phyloP scores from a whole-genome alignment of 305 asterid species.

The Fraxinus latifolia region DNA sequence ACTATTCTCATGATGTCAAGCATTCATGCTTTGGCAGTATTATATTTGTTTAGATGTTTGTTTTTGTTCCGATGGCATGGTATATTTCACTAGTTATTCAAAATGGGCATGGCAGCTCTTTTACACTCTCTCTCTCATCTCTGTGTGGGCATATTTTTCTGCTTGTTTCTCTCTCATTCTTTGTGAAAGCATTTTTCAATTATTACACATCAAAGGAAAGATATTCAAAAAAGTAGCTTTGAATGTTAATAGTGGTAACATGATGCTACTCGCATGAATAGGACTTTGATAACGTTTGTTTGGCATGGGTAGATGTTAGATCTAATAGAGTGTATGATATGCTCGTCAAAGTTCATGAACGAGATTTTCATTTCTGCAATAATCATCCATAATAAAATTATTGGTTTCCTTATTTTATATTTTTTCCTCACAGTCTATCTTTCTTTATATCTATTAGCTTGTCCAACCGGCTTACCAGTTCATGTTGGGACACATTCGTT shows the following conservation, averaged over 20 bases:
- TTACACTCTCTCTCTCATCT: not conserved
- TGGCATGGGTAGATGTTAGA: not conserved
- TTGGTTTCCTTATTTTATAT: not conserved
- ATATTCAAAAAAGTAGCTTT: not conserved
- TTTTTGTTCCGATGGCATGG: not conserved
- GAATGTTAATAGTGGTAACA: not conserved
- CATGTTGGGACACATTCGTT: constrained; percentile 88
- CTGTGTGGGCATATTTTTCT: not conserved
- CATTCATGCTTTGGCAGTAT: not conserved
- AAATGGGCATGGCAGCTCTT: not conserved
- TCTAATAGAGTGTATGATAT: not conserved
- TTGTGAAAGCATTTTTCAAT: not conserved
- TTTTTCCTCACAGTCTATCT: not conserved
- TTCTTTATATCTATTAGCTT: constrained; percentile 47
- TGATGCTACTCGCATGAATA: not conserved
- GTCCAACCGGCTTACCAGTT: constrained; percentile 86
- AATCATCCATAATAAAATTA: not conserved
- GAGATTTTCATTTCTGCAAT: not conserved
- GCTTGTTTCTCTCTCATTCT: not conserved
- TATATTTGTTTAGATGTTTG: not conserved
- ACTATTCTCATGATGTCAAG: not conserved
- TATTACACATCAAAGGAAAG: not conserved
- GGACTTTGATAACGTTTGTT: not conserved
- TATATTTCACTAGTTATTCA: not conserved
- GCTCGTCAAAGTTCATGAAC: not conserved